These are phyloP conservation scores for Tardiomyces blankii DNA, from an alignment of 1,139 yeast genomes.

Conservation along the genomic window DNA sequence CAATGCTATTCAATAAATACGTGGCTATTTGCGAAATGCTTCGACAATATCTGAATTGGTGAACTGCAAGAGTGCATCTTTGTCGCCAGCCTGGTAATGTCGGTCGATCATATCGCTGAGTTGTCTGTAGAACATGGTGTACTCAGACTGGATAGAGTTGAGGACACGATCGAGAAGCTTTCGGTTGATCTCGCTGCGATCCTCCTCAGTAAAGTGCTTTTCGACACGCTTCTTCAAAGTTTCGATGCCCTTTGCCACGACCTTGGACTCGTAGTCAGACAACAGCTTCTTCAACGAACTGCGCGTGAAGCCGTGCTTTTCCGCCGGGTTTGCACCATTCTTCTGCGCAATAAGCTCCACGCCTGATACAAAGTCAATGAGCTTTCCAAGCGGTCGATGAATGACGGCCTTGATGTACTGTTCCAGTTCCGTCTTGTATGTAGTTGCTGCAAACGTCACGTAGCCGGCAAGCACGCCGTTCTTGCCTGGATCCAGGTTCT, in stretches of 20 bases:
- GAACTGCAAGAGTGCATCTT: constrained; percentile 6
- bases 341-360: constrained; percentile 42
- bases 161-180: constrained; percentile 35
- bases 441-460: constrained; percentile 25
- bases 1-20: neutral
- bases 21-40: neutral
- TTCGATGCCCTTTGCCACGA: constrained; percentile 44
- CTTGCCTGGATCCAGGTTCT: constrained; percentile 31
- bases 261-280: constrained; percentile 45
- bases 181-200: constrained; percentile 28
- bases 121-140: constrained; percentile 30
- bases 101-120: constrained; percentile 30
- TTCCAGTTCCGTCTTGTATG: constrained; percentile 36
- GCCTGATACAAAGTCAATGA: constrained; percentile 54
- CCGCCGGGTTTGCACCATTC: constrained; percentile 17
- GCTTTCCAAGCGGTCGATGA: constrained; percentile 50
- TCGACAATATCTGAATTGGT: neutral
- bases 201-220: constrained; percentile 41
- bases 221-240: constrained; percentile 48
- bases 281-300: constrained; percentile 48
- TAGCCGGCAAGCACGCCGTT: constrained; percentile 21
- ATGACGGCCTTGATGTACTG: constrained; percentile 41
- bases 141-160: constrained; percentile 38
- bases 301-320: constrained; percentile 55
- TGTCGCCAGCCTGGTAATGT: constrained; percentile 32